Evolutionary conservation across 2,329 filamentous ascomycete genomes (phyloP).

Genomic region (Didymella segeticola): DNA sequence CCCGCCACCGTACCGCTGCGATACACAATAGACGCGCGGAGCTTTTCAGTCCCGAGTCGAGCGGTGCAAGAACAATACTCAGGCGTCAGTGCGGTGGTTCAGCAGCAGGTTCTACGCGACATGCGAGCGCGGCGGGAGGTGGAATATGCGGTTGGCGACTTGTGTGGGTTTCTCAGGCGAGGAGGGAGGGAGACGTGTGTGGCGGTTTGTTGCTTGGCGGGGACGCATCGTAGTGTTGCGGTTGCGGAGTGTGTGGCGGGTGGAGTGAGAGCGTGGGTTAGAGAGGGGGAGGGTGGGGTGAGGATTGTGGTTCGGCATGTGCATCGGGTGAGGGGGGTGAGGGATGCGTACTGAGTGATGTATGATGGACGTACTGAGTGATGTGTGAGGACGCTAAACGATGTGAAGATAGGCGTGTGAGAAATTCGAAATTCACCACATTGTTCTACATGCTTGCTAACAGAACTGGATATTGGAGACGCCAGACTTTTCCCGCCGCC

Average conservation of each 20-base stretch:
- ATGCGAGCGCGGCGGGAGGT: constrained; percentile 22
- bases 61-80: constrained; percentile 30
- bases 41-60: constrained; percentile 20
- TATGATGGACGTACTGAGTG: no score
- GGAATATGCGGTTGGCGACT: constrained; percentile 12
- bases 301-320: constrained; percentile 37
- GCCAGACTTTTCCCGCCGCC: background rate
- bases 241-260: constrained; percentile 37
- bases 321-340: constrained; percentile 31
- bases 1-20: constrained; percentile 26
- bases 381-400: no score
- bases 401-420: background rate
- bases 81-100: constrained; percentile 25
- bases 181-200: constrained; percentile 19
- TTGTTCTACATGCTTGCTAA: constrained; percentile 31
- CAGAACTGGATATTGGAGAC: constrained; percentile 9
- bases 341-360: constrained; percentile 32
- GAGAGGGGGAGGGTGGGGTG: constrained; percentile 13
- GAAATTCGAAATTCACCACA: background rate
- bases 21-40: constrained; percentile 34
- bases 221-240: constrained; percentile 44
- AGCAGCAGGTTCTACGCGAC: constrained; percentile 33
- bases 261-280: constrained; percentile 26
- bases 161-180: constrained; percentile 14
- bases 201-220: constrained; percentile 34